Evolutionary conservation across 352 stramenopile genomes (phyloP).

Genomic region (Phytophthora foliorum): DNA sequence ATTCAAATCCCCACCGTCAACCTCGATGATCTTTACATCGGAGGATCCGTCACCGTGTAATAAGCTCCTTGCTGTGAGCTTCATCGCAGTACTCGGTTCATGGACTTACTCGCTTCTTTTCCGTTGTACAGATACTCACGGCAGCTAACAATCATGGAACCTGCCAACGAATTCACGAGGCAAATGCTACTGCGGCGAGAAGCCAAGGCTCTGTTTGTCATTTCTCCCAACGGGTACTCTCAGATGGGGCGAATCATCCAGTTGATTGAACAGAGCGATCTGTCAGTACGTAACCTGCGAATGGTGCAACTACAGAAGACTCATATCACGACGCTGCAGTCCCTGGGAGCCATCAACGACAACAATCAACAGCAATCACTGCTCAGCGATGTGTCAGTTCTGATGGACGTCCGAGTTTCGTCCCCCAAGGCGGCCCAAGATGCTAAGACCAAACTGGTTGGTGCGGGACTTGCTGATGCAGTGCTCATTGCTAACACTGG

Average conservation of each 20-base stretch:
- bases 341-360: conserved; percentile 15
- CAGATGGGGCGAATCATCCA: conserved; percentile 60
- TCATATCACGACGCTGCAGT: conserved; percentile 42
- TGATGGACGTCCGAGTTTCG: conserved; percentile 55
- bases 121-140: conserved; percentile 64
- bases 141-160: conserved; percentile 72
- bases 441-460: conserved; percentile 10
- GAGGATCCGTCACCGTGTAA: conserved; percentile 76
- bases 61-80: conserved; percentile 29
- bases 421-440: conserved; percentile 22
- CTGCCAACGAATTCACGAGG: conserved; percentile 76
- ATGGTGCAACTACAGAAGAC: conserved; percentile 60
- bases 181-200: conserved; percentile 43
- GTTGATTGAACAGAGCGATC: conserved; percentile 49
- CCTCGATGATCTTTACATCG: conserved; percentile 73
- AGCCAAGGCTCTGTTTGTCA: conserved; percentile 55
- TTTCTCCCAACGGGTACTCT: conserved; percentile 58
- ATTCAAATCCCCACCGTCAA: conserved; percentile 79
- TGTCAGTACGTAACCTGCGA: conserved; percentile 49
- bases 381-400: conserved; percentile 58
- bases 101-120: neutral
- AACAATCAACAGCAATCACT: conserved; percentile 34
- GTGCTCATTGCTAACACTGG: conserved; percentile 40
- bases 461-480: conserved; percentile 14
- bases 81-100: neutral